A percentile compares a stretch with the other conserved stretches of the same genome.
These are phyloP conservation scores for Cercospora canescens DNA, from an alignment of 2,329 filamentous ascomycete genomes.

Conservation along the genomic window DNA sequence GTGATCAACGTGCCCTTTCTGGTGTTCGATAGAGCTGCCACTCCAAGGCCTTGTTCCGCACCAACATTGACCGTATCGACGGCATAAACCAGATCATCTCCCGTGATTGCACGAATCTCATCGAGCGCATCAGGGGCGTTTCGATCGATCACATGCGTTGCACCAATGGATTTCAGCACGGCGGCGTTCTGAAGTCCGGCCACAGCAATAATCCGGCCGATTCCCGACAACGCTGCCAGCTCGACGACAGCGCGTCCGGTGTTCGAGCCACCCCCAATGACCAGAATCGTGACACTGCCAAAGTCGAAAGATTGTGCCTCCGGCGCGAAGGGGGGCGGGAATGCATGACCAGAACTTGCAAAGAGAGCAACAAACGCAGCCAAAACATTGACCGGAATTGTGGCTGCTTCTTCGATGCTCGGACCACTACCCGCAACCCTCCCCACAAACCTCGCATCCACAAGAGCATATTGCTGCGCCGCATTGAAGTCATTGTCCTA, in stretches of 20 bases:
- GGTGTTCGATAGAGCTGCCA: neutral
- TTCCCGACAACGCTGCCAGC: neutral
- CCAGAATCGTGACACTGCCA: neutral
- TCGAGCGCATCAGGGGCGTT: neutral
- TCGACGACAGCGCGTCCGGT: neutral
- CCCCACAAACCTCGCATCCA: neutral
- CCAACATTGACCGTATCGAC: neutral
- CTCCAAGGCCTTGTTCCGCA: neutral
- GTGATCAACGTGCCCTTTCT: neutral
- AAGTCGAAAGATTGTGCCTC: neutral
- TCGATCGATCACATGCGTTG: neutral
- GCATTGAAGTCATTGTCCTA: neutral
- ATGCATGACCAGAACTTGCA: neutral
- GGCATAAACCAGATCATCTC: constrained; percentile 2
- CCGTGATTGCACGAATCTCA: neutral
- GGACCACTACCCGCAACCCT: neutral
- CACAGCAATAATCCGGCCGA: neutral
- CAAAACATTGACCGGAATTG: neutral
- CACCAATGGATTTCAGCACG: neutral
- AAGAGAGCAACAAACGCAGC: neutral
- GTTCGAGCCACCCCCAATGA: neutral
- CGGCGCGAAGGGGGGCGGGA: neutral
- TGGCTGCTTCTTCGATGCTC: neutral
- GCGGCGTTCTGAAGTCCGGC: neutral
- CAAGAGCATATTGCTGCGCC: constrained; percentile 1